Conservation (phyloP, 2,329 filamentous ascomycete genomes). For the Diaporthe ampelina region DNA sequence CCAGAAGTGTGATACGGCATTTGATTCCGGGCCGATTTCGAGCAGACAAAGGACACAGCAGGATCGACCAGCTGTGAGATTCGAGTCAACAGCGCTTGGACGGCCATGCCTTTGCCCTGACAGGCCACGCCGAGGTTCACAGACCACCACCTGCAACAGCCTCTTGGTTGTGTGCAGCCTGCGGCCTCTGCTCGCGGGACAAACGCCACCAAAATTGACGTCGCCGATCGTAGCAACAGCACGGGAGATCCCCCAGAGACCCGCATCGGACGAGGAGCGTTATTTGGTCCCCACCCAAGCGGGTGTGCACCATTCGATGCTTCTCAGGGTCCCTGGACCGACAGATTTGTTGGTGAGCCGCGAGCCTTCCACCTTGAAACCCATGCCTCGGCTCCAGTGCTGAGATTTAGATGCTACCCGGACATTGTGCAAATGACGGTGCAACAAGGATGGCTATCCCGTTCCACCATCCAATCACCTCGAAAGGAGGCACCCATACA, state of each 20-base stretch:
- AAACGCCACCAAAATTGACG: not conserved
- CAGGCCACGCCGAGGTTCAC: not conserved
- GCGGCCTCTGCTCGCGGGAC: not conserved
- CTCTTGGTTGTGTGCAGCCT: not conserved
- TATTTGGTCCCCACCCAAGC: not conserved
- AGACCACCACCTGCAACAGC: conserved; percentile 8
- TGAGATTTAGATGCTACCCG: not conserved
- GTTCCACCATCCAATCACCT: not conserved
- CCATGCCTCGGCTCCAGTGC: not conserved
- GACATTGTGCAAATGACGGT: not conserved
- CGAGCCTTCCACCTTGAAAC: not conserved
- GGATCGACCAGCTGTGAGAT: not conserved
- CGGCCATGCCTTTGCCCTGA: not conserved
- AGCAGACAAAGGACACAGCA: not conserved
- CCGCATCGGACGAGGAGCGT: conserved; percentile 14
- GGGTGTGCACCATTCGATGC: conserved; percentile 12
- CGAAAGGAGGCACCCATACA: not conserved
- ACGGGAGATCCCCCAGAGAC: conserved; percentile 22
- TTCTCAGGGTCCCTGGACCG: not conserved
- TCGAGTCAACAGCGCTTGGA: conserved; percentile 21
- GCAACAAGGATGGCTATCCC: not conserved
- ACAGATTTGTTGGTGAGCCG: not conserved
- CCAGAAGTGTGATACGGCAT: not conserved
- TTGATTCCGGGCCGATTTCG: not conserved
- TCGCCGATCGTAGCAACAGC: conserved; percentile 10